A percentile compares a stretch with the other conserved stretches of the same genome.
Evolutionary conservation across 202 grass and related monocot genomes (phyloP).

Genomic region (Setaria italica): DNA sequence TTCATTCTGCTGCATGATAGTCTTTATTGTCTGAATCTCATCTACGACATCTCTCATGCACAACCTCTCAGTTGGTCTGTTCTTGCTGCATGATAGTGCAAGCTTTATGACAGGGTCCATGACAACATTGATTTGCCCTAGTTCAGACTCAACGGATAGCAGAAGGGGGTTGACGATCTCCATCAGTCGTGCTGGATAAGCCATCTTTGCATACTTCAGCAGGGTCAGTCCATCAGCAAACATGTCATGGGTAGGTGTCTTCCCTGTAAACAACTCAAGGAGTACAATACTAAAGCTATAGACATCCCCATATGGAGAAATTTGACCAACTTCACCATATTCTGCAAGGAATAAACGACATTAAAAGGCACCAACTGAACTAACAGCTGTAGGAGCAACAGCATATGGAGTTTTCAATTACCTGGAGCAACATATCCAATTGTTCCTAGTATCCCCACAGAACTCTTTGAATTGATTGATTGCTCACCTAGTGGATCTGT

Average conservation of each 20-base stretch:
- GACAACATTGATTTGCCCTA: background rate
- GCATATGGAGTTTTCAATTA: conserved; percentile 8
- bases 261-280: conserved; percentile 68
- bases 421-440: conserved; percentile 69
- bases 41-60: conserved; percentile 29
- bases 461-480: conserved; percentile 51
- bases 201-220: conserved; percentile 41
- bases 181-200: conserved; percentile 33
- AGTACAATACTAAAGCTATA: conserved; percentile 68
- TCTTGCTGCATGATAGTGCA: conserved; percentile 48
- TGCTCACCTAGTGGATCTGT: conserved; percentile 9
- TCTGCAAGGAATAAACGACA: conserved; percentile 43
- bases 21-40: conserved; percentile 45
- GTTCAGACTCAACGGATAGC: background rate
- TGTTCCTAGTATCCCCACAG: conserved; percentile 46
- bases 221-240: conserved; percentile 54
- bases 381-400: background rate
- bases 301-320: conserved; percentile 50
- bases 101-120: conserved; percentile 40
- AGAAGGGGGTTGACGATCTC: conserved; percentile 50
- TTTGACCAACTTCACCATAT: conserved; percentile 47
- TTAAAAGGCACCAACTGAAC: background rate
- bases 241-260: conserved; percentile 44
- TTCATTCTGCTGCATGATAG: conserved; percentile 3
- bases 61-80: conserved; percentile 39